Evolutionary conservation across 371 early-diverging fungal genomes (phyloP).

Genomic region (Apophysomyces elegans): DNA sequence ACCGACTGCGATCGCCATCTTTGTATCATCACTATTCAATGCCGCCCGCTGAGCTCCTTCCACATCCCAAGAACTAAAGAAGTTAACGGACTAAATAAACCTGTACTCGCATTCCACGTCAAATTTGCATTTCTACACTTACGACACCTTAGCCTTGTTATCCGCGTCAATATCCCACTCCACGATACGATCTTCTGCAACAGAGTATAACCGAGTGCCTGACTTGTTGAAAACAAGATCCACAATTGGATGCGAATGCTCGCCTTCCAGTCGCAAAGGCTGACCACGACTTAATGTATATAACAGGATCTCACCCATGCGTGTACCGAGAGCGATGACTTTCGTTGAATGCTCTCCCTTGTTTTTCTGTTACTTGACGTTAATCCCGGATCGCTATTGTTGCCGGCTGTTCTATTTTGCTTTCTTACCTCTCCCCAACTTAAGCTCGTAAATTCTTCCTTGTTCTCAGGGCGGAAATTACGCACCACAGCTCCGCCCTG

Average conservation of each 20-base stretch:
- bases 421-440: slow-evolving; percentile 44
- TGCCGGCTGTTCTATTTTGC: slow-evolving; percentile 14
- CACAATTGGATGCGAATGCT: slow-evolving; percentile 54
- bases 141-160: slow-evolving; percentile 35
- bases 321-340: slow-evolving; percentile 56
- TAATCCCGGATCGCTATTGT: slow-evolving; percentile 21
- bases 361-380: neutral
- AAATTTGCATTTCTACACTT: neutral
- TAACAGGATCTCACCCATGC: slow-evolving; percentile 57
- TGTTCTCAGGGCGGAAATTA: slow-evolving; percentile 45
- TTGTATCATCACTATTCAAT: slow-evolving; percentile 49
- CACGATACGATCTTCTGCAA: slow-evolving; percentile 57
- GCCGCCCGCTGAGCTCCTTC: slow-evolving; percentile 31
- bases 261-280: slow-evolving; percentile 39
- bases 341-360: slow-evolving; percentile 40
- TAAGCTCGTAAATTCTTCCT: slow-evolving; percentile 55
- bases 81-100: no score
- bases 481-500: slow-evolving; percentile 48
- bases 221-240: slow-evolving; percentile 58
- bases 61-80: slow-evolving; percentile 5
- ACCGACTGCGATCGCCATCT: slow-evolving; percentile 49
- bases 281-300: slow-evolving; percentile 53
- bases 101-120: no score
- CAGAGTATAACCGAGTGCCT: slow-evolving; percentile 53
- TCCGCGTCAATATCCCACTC: slow-evolving; percentile 64